Percentiles rank a stretch among this genome's conserved stretches.
Conservation (phyloP, 2,329 filamentous ascomycete species). For the Colletotrichum chrysophilum region DNA sequence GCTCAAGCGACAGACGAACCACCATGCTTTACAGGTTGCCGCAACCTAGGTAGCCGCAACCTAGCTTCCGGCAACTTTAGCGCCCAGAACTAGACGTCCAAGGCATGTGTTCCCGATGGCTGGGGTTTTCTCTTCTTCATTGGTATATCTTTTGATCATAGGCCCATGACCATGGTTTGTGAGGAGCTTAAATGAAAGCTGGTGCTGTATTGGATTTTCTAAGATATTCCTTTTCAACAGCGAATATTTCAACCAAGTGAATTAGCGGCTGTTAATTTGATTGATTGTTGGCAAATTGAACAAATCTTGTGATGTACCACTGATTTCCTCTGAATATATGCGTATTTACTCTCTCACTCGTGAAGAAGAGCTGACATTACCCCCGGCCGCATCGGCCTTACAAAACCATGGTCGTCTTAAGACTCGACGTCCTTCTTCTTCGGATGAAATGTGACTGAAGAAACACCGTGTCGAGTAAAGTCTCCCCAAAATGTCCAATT, state of each 20-base stretch:
- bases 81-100: neutral
- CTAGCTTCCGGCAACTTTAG: neutral
- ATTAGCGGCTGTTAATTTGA: neutral
- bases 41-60: neutral
- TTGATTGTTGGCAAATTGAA: neutral
- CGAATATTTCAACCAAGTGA: neutral
- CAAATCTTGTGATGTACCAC: neutral
- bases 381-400: neutral
- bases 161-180: neutral
- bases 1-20: neutral
- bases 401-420: neutral
- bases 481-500: neutral
- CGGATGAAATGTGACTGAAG: neutral
- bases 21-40: neutral
- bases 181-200: neutral
- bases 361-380: neutral
- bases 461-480: neutral
- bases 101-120: neutral
- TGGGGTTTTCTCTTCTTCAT: neutral
- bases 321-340: neutral
- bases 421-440: neutral
- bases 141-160: neutral
- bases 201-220: neutral
- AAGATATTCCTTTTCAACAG: neutral
- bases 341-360: neutral